Evolutionary conservation across 2,329 filamentous ascomycete genomes (phyloP).

Genomic region (Ceratocystis papillata): DNA sequence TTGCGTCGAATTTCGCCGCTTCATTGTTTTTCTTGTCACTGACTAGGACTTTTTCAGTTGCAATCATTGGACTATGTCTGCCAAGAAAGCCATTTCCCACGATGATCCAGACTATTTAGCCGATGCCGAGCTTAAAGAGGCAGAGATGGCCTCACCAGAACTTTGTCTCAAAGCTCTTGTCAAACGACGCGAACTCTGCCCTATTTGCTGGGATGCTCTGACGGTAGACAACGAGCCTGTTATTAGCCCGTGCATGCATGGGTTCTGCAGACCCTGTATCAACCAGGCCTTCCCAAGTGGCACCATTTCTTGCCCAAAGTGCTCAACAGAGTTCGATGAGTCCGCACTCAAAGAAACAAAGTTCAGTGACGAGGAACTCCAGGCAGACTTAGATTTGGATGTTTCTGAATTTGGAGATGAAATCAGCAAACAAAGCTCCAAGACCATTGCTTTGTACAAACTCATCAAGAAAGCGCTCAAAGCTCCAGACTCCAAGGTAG

Average conservation of each 20-base stretch:
- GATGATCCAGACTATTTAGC: neutral
- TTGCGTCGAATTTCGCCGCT: neutral
- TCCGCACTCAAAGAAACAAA: slow-evolving; percentile 35
- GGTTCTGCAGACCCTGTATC: slow-evolving; percentile 67
- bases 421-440: slow-evolving; percentile 63
- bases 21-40: slow-evolving; percentile 27
- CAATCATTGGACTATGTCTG: slow-evolving; percentile 75
- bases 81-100: slow-evolving; percentile 52
- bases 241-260: slow-evolving; percentile 76
- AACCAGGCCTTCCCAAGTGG: slow-evolving; percentile 49
- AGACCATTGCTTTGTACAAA: slow-evolving; percentile 67
- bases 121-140: neutral
- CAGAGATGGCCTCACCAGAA: slow-evolving; percentile 4
- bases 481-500: slow-evolving; percentile 54
- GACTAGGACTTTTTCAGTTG: slow-evolving; percentile 38
- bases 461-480: slow-evolving; percentile 60
- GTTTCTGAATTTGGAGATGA: slow-evolving; percentile 36
- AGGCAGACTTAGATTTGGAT: slow-evolving; percentile 47
- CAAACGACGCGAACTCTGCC: slow-evolving; percentile 63
- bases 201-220: slow-evolving; percentile 66
- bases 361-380: slow-evolving; percentile 34
- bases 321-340: slow-evolving; percentile 56
- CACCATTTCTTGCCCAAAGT: slow-evolving; percentile 73
- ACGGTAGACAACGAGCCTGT: slow-evolving; percentile 49
- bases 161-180: slow-evolving; percentile 14